phyloP scores from a whole-genome alignment of 164 flowering plant genomes.

The Macadamia integrifolia region DNA sequence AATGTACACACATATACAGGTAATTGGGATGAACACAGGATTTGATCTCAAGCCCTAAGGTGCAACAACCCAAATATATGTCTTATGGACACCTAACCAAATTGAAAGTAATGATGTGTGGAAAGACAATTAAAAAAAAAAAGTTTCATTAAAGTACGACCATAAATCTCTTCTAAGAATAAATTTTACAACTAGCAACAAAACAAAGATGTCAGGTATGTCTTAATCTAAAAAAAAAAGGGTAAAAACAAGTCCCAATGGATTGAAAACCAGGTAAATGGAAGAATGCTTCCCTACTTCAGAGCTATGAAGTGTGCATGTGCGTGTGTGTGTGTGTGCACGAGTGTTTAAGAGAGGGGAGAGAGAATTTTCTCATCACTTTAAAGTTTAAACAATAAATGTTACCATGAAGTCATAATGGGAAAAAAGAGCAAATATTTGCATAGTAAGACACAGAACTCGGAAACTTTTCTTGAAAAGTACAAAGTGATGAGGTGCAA shows the following conservation, averaged over 20 bases:
- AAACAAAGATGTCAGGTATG: neutral
- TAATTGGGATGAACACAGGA: no score
- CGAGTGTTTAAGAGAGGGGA: no score
- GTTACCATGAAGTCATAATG: no score
- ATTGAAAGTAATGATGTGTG: neutral
- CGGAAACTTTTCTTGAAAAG: conserved; percentile 69
- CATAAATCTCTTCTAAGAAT: neutral
- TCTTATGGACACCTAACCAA: no score
- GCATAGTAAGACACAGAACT: conserved; percentile 42
- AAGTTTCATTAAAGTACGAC: no score
- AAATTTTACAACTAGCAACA: neutral
- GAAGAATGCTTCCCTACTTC: neutral
- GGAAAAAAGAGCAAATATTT: neutral
- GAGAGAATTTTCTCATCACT: no score
- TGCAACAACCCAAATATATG: no score
- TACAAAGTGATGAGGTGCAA: conserved; percentile 77
- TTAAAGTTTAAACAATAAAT: no score
- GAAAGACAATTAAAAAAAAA: neutral
- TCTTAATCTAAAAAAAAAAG: neutral
- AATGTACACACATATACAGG: no score
- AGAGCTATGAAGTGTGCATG: no score
- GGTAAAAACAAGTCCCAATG: neutral
- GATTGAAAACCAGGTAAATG: neutral
- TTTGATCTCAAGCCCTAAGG: no score
- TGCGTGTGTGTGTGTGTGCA: no score